Percentiles rank a stretch among this genome's conserved stretches.
Conservation (phyloP, 2,329 filamentous ascomycete genomes). For the Xylaria sp. region DNA sequence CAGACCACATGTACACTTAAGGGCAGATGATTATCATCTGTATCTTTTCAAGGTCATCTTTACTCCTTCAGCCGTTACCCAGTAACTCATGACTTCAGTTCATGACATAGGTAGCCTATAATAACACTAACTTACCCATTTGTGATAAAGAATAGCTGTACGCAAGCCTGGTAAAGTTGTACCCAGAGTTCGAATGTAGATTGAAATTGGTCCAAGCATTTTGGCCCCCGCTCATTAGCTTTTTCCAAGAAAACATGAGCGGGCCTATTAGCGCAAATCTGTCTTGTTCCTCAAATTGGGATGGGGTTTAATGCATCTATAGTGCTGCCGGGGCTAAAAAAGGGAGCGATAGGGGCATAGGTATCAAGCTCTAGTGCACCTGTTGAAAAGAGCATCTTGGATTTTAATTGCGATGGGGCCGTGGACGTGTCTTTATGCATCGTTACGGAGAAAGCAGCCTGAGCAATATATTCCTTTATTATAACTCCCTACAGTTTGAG, state of each 20-base stretch:
- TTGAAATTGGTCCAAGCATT: slow-evolving; percentile 1
- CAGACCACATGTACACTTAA: too few species aligned
- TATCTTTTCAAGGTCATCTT: background rate
- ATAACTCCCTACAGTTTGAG: background rate
- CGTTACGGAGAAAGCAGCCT: background rate
- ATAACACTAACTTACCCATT: background rate
- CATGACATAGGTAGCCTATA: background rate
- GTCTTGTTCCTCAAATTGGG: slow-evolving; percentile 25
- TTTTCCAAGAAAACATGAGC: slow-evolving; percentile 20
- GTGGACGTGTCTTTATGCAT: slow-evolving; percentile 5
- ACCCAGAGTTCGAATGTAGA: slow-evolving; percentile 16
- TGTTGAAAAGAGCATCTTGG: background rate
- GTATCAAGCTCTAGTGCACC: background rate
- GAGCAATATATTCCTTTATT: slow-evolving; percentile 3
- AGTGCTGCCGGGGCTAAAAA: background rate
- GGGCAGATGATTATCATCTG: too few species aligned
- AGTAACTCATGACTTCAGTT: background rate
- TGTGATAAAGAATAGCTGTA: background rate
- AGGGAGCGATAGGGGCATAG: background rate
- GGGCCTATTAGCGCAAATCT: slow-evolving; percentile 17
- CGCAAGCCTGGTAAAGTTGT: background rate
- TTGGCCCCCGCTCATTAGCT: slow-evolving; percentile 22
- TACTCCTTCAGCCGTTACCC: background rate
- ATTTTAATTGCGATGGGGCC: background rate
- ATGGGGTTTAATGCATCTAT: slow-evolving; percentile 18